Percentiles rank a stretch among this genome's conserved stretches.
Conservation (phyloP, 228 moss, liverwort and hornwort genomes). For the Sphagnum magellanicum region DNA sequence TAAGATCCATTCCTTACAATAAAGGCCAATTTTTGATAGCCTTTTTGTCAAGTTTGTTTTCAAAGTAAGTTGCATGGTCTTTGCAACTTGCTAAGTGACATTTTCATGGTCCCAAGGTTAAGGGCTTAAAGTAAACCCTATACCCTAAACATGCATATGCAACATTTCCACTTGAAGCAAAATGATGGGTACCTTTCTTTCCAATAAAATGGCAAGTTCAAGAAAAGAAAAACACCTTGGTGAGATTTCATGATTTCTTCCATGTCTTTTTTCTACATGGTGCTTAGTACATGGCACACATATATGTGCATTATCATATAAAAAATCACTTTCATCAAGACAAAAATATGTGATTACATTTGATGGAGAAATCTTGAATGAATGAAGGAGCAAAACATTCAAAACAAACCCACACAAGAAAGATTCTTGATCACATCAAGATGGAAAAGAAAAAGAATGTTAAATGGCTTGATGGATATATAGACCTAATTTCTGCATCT, state of each 20-base stretch:
- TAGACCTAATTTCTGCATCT: conserved; percentile 97
- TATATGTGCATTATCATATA: conserved; percentile 43
- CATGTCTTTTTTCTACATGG: conserved; percentile 29
- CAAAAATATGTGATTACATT: background rate
- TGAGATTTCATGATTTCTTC: conserved; percentile 55
- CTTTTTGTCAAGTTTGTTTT: background rate
- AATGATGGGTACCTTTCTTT: background rate
- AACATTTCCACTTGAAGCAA: no score
- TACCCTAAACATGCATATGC: no score
- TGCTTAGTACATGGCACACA: conserved; percentile 70
- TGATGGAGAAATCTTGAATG: background rate
- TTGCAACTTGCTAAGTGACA: background rate
- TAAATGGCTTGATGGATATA: conserved; percentile 4
- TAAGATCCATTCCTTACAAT: background rate
- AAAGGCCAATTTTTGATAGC: background rate
- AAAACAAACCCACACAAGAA: background rate
- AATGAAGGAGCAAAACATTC: background rate
- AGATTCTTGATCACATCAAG: background rate
- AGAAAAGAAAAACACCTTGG: conserved; percentile 48
- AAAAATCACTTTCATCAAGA: conserved; percentile 1
- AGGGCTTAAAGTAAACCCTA: background rate
- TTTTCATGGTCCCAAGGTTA: background rate
- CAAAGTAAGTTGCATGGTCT: background rate
- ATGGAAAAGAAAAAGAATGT: background rate
- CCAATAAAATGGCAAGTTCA: background rate